Evolutionary conservation across 1,284 basidiomycete species (phyloP), one percentile per base, ranked within the genome.

Genomic region (Hemileia vastatrix): DNA sequence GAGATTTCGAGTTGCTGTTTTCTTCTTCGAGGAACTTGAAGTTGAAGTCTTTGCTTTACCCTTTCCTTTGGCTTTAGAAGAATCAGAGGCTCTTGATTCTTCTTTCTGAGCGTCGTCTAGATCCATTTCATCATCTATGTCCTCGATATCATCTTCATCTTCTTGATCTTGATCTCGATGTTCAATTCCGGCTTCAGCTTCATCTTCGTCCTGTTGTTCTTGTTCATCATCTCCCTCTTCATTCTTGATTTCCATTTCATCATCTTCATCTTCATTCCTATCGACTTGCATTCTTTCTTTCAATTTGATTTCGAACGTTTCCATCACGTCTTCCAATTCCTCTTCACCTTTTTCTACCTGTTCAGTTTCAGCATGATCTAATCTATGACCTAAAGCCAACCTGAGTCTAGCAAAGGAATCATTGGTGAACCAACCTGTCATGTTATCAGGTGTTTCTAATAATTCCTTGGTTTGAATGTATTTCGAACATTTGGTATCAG

Each of bases 201-300:
- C 48, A 11, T 50, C 48, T 50, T 50, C 48, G 48, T 50, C 31
- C 23, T 50, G 48, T 50, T 50, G 23, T 50, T 50, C 48, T 50
- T 32, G 31, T 13, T 50, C 48, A 11, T 24, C 11, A 24, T 50
- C 48, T 32, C n/a, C 11, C 8, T 24, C 48, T 32, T 24, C 11
- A 19, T 47, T 18, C 45, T 47, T 47, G 45, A 18, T 47, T 47
- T 23, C 21, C 18, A 18, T 47, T 47, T 23, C 45, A 18, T 47
- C 21, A 24, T 50, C 48, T 50, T 50, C 23, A 15, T n/a, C 48
- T 50, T 50, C 48, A 11, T 50, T 50, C 45, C 45, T 23, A 19
- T 47, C 45, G 18, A 47, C 45, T 47, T 23, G 45, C 45, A 23
- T 47, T n/a, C n/a, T 50, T 32, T 50, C 48, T 18, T 50, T 50